phyloP scores from a whole-genome alignment of 371 early-diverging fungal genomes.

The Actinomortierella wolfii region DNA sequence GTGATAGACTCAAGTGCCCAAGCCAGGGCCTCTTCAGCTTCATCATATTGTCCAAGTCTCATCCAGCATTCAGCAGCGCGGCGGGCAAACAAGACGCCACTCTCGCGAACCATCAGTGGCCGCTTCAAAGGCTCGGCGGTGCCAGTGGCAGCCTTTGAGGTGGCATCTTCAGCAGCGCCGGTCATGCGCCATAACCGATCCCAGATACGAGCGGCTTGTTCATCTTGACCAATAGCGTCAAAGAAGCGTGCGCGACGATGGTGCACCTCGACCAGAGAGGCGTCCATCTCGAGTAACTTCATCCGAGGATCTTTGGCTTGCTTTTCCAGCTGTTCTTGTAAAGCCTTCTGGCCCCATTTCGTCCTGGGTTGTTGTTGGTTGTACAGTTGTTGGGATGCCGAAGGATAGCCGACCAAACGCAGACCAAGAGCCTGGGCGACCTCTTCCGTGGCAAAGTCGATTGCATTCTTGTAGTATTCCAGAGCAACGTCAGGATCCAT shows the following conservation, averaged over 20 bases:
- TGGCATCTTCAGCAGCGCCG: neutral
- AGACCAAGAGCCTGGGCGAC: no score
- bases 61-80: conserved; percentile 42
- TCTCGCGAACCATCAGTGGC: conserved; percentile 21
- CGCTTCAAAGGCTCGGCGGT: conserved; percentile 7
- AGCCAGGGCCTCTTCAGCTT: conserved; percentile 38
- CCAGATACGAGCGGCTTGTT: conserved; percentile 37
- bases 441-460: conserved; percentile 10
- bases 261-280: conserved; percentile 26
- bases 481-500: conserved; percentile 32
- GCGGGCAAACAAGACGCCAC: conserved; percentile 20
- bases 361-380: conserved; percentile 7
- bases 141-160: neutral
- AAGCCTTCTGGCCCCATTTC: no score
- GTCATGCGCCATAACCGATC: conserved; percentile 32
- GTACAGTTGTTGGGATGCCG: conserved; percentile 1
- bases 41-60: conserved; percentile 39
- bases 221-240: conserved; percentile 29
- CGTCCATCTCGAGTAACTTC: conserved; percentile 16
- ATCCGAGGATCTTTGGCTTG: conserved; percentile 3
- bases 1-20: conserved; percentile 25
- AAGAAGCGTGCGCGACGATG: conserved; percentile 29
- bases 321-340: neutral
- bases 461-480: conserved; percentile 20
- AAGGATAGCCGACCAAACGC: no score